These are phyloP conservation scores for Lodderomyces pseudojiufengensis DNA, from an alignment of 1,139 yeast genomes.

Conservation along the genomic window DNA sequence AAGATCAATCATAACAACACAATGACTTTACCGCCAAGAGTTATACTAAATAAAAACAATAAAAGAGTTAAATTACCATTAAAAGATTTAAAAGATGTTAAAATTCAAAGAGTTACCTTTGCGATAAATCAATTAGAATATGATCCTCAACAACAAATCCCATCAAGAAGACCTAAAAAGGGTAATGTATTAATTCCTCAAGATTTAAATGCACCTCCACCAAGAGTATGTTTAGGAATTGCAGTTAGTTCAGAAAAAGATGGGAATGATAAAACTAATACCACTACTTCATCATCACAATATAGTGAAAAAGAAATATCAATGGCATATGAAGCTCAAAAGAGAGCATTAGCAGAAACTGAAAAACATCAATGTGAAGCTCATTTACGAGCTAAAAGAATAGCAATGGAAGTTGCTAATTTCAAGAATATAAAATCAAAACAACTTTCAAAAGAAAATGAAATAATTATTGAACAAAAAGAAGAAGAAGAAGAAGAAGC, in stretches of 20 bases:
- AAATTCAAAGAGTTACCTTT: slow-evolving; percentile 68
- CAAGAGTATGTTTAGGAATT: slow-evolving; percentile 64
- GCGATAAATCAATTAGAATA: slow-evolving; percentile 62
- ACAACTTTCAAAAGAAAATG: slow-evolving; percentile 10
- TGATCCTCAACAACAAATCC: slow-evolving; percentile 96
- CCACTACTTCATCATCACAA: slow-evolving; percentile 6
- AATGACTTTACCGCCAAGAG: slow-evolving; percentile 19
- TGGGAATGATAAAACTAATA: not conserved
- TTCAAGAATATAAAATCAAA: slow-evolving; percentile 23
- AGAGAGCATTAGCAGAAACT: slow-evolving; percentile 53
- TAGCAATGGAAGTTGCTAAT: slow-evolving; percentile 58
- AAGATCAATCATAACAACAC: not conserved
- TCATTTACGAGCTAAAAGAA: slow-evolving; percentile 62
- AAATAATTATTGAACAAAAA: slow-evolving; percentile 8
- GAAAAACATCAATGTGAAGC: slow-evolving; percentile 74
- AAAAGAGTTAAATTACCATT: slow-evolving; percentile 32
- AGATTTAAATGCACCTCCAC: slow-evolving; percentile 60
- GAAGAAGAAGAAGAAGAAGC: slow-evolving; percentile 18
- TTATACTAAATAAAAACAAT: slow-evolving; percentile 47
- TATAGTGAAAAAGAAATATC: slow-evolving; percentile 51
- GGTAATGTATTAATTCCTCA: slow-evolving; percentile 81
- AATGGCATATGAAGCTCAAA: slow-evolving; percentile 56
- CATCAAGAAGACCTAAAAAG: slow-evolving; percentile 75
- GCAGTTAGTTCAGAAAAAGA: slow-evolving; percentile 25
- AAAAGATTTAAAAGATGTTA: slow-evolving; percentile 31